Conservation (phyloP, 176 grass and related monocot genomes). For the Luzula sylvatica region DNA sequence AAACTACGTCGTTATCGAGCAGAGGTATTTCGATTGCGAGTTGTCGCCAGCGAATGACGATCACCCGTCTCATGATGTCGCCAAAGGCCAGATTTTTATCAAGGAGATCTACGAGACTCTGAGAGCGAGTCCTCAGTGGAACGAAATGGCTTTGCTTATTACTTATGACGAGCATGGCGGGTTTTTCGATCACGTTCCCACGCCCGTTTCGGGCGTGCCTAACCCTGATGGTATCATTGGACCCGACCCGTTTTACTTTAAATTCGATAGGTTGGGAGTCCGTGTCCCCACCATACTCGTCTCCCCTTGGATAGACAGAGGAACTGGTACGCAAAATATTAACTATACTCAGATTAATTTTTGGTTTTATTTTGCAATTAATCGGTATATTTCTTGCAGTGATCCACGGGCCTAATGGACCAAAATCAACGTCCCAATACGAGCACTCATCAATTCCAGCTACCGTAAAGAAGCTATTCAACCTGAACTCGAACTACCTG, state of each 20-base stretch:
- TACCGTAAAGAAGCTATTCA: constrained; percentile 79
- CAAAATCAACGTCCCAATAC: constrained; percentile 36
- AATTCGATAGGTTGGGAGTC: constrained; percentile 79
- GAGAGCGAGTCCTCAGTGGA: constrained; percentile 83
- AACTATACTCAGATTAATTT: background rate
- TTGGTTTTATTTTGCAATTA: constrained; percentile 11
- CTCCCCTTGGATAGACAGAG: constrained; percentile 80
- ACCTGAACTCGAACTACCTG: constrained; percentile 76
- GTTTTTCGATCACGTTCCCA: constrained; percentile 95
- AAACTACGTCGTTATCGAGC: constrained; percentile 81
- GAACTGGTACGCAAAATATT: constrained; percentile 28
- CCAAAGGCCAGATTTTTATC: constrained; percentile 56
- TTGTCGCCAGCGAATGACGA: constrained; percentile 74
- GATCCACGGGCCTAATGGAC: constrained; percentile 71
- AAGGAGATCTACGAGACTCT: constrained; percentile 94
- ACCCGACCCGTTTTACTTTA: constrained; percentile 90
- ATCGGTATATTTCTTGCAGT: constrained; percentile 55
- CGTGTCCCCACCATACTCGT: constrained; percentile 64
- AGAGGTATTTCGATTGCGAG: constrained; percentile 77
- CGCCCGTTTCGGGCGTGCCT: constrained; percentile 51
- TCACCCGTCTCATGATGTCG: constrained; percentile 79
- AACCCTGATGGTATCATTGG: constrained; percentile 88
- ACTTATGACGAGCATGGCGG: constrained; percentile 95
- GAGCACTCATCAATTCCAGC: constrained; percentile 87
- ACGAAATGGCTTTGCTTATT: constrained; percentile 60